Conservation (phyloP, 2,329 filamentous ascomycete genomes). For the Venturia aucupariae region DNA sequence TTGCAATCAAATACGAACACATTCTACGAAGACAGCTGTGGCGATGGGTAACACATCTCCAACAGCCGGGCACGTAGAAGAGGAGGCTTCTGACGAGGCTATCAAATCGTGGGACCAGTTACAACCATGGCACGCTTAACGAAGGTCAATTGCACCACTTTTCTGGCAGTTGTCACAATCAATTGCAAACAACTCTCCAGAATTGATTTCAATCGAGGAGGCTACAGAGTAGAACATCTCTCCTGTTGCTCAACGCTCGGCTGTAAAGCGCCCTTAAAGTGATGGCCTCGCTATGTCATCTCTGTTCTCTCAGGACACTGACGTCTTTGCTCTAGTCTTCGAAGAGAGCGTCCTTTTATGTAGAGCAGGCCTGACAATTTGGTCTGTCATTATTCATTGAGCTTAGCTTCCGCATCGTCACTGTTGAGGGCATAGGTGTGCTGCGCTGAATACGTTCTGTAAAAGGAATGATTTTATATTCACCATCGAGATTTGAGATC, state of each 20-base stretch:
- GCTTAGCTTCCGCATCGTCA: no score
- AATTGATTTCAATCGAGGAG: no score
- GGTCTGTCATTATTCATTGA: not conserved
- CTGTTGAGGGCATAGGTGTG: no score
- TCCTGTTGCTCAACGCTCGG: no score
- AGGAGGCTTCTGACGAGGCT: not conserved
- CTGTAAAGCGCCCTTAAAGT: no score
- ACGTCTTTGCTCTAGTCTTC: not conserved
- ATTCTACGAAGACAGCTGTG: not conserved
- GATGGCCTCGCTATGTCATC: no score
- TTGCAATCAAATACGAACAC: not conserved
- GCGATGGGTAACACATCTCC: not conserved
- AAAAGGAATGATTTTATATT: no score
- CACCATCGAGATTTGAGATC: no score
- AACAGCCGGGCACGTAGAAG: not conserved
- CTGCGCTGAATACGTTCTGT: no score
- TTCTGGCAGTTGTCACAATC: not conserved
- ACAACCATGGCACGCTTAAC: not conserved
- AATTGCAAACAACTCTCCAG: not conserved
- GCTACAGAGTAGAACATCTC: no score
- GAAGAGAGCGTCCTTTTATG: no score
- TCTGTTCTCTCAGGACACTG: not conserved
- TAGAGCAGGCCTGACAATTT: not conserved
- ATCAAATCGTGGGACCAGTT: not conserved
- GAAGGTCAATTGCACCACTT: not conserved